phyloP scores from a whole-genome alignment of 2,329 filamentous ascomycete species.

The Bertia moriformis region DNA sequence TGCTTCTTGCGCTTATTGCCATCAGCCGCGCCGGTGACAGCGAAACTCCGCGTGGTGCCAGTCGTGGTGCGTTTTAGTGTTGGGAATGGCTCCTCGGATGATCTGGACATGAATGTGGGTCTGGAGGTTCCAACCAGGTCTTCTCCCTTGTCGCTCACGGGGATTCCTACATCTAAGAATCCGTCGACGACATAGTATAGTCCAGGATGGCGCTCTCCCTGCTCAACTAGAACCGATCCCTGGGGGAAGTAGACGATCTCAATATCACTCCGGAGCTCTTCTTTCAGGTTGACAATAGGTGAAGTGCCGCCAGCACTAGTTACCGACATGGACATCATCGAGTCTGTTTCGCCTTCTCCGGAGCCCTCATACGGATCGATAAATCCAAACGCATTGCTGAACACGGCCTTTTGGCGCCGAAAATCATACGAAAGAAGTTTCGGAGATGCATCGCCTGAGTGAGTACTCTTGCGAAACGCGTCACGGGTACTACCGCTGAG shows the following conservation, averaged over 20 bases:
- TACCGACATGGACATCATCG: conserved; percentile 48
- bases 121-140: neutral
- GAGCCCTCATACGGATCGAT: conserved; percentile 72
- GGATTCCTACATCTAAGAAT: conserved; percentile 86
- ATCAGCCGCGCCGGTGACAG: neutral
- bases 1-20: neutral
- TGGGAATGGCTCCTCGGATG: neutral
- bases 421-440: conserved; percentile 73
- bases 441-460: conserved; percentile 74
- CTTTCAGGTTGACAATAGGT: conserved; percentile 48
- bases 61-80: neutral
- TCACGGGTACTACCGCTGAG: conserved; percentile 51
- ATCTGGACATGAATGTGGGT: neutral
- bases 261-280: conserved; percentile 79
- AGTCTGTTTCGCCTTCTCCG: conserved; percentile 73
- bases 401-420: conserved; percentile 62
- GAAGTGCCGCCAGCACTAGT: conserved; percentile 42
- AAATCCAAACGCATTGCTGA: conserved; percentile 73
- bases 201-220: conserved; percentile 91
- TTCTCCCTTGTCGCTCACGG: conserved; percentile 39
- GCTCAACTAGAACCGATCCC: conserved; percentile 83
- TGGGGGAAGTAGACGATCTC: conserved; percentile 97
- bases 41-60: neutral
- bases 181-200: conserved; percentile 96
- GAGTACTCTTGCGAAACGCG: conserved; percentile 36